Percentiles rank a stretch among this genome's conserved stretches.
These are phyloP conservation scores for Grosmannia serpens DNA, from an alignment of 2,329 filamentous ascomycete genomes.

Conservation along the genomic window DNA sequence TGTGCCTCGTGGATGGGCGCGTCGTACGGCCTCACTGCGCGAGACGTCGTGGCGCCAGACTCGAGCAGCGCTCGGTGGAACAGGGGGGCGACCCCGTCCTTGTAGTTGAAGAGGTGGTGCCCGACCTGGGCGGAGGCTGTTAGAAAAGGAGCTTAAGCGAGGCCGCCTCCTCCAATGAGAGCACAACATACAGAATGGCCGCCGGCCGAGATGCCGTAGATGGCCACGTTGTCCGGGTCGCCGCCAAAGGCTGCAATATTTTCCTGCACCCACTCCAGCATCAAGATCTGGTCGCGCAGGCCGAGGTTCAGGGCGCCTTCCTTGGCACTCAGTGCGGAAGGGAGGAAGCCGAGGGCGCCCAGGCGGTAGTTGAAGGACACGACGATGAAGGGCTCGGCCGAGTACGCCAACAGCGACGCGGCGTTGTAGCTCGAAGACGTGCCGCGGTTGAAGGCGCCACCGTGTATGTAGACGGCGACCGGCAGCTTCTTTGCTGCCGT, in stretches of 20 bases:
- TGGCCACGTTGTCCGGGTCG: conserved; percentile 34
- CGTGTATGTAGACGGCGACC: conserved; percentile 47
- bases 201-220: conserved; percentile 37
- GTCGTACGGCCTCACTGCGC: conserved; percentile 26
- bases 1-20: conserved; percentile 39
- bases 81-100: conserved; percentile 23
- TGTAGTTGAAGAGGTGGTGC: conserved; percentile 36
- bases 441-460: conserved; percentile 17
- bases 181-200: conserved; percentile 31
- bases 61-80: conserved; percentile 27
- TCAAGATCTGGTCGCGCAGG: conserved; percentile 36
- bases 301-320: conserved; percentile 33
- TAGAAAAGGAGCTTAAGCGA: neutral
- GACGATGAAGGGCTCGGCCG: neutral
- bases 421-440: neutral
- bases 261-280: conserved; percentile 42
- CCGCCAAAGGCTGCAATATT: conserved; percentile 43
- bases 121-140: conserved; percentile 30
- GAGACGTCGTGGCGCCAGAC: conserved; percentile 26
- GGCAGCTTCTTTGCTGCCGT: conserved; percentile 20
- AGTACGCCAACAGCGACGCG: neutral
- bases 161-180: too few relatives aligned
- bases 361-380: conserved; percentile 30
- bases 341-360: conserved; percentile 50
- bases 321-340: conserved; percentile 28